These are phyloP conservation scores for Colletotrichum australisinense DNA, from an alignment of 2,329 filamentous ascomycete species.

Conservation along the genomic window DNA sequence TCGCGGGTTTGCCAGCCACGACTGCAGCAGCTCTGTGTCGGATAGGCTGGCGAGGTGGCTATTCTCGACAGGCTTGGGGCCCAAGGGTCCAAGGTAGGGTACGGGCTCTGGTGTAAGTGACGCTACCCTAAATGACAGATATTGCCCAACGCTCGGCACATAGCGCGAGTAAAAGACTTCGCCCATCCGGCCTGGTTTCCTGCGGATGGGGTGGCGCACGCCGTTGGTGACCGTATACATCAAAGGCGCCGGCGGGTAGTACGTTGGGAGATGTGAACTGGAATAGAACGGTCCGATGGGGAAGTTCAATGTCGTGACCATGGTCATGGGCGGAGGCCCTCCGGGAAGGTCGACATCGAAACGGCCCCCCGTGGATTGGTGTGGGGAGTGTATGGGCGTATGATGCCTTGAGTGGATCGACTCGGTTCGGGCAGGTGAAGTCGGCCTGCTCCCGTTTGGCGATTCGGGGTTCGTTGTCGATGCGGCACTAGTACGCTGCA, in stretches of 20 bases:
- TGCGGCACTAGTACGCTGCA: constrained; percentile 66
- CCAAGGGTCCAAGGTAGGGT: constrained; percentile 70
- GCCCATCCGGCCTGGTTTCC: constrained; percentile 89
- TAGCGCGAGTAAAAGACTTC: constrained; percentile 93
- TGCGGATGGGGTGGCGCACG: constrained; percentile 85
- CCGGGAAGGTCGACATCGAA: constrained; percentile 50
- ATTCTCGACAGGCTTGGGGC: constrained; percentile 52
- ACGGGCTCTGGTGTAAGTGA: constrained; percentile 74
- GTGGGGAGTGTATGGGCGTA: constrained; percentile 40
- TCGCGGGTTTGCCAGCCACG: constrained; percentile 89
- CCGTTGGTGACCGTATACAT: constrained; percentile 85
- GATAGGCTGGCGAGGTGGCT: constrained; percentile 56
- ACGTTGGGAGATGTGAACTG: constrained; percentile 87
- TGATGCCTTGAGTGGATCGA: constrained; percentile 41
- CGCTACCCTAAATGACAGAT: constrained; percentile 89
- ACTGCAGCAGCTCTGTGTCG: constrained; percentile 74
- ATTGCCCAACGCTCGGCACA: constrained; percentile 83
- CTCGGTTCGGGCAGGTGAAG: constrained; percentile 58
- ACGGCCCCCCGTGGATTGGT: constrained; percentile 40
- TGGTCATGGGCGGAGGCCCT: constrained; percentile 48
- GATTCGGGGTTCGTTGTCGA: constrained; percentile 57
- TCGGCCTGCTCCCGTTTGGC: constrained; percentile 64
- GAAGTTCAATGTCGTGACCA: constrained; percentile 49
- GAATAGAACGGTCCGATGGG: constrained; percentile 81
- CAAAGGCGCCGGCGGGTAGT: constrained; percentile 85